Base-by-base conservation (phyloP, 2,329 filamentous ascomycete species). In the Albophoma yamanashiensis region DNA sequence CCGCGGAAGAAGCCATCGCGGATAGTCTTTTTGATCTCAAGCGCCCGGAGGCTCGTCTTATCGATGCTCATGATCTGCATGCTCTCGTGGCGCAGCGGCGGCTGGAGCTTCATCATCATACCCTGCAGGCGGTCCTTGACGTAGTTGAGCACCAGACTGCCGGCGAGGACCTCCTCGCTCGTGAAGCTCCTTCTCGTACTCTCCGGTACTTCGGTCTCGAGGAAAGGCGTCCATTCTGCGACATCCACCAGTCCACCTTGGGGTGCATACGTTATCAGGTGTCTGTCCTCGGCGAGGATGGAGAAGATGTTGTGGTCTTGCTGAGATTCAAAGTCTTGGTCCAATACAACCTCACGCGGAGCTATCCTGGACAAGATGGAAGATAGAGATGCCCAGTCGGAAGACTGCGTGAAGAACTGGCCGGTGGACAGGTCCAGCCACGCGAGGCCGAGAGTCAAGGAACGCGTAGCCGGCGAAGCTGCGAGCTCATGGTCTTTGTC, bases 381-480 rank as follows among this genome's bases (percentile, higher is more conserved):
- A n/a, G 89, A 81, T 5, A 99, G 76, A 59, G 87, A 86, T 57
- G 83, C 78, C 9, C 92, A 74, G 25, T 87, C 86, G 0, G 89
- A 87, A 22, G 78, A 79, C 69, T 97, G 92, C 0, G 92, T 96
- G 68, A 87, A 91, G 74, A 99, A 99, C 67, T 93, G 89, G 17
- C 94, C 94, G 3, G 94, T 99, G 11, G 94, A 97, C 34, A 97
- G 76, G 73, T 99, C 94, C 55, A 97, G 78, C 94, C 94, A 99
- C 47, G 94, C 90, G 57, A 99, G 77, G 3, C 94, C 94, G 60
- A 95, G 77, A 55, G 75, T 74, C 58, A 65, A 61, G 40, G 60
- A 58, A 39, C 61, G 60, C 55, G 61, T 9, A 8, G 25, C 42
- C n/a, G 63, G 43, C 36, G 56, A 57, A 36, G 59, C 57, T 43